Evolutionary conservation across 2,329 filamentous ascomycete species (phyloP).

Genomic region (Immersiporthe knoxdaviesiana): DNA sequence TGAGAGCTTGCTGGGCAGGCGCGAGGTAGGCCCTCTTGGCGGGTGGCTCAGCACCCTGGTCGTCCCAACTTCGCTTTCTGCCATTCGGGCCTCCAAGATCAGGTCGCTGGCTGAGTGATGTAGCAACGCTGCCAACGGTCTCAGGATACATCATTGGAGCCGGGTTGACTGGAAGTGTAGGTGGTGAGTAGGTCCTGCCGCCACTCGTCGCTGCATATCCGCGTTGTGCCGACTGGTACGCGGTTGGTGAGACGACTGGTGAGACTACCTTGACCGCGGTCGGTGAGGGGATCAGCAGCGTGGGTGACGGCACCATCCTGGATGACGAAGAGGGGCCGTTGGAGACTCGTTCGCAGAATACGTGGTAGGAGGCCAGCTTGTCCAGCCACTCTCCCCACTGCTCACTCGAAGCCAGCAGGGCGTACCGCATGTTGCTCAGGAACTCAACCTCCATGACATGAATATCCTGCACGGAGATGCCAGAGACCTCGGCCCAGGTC

Average conservation of each 20-base stretch:
- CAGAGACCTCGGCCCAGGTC: slow-evolving; percentile 97
- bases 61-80: slow-evolving; percentile 57
- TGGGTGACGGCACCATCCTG: slow-evolving; percentile 41
- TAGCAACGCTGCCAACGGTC: slow-evolving; percentile 33
- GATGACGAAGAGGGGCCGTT: slow-evolving; percentile 52
- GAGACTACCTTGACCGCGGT: slow-evolving; percentile 45
- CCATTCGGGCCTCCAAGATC: slow-evolving; percentile 39
- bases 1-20: slow-evolving; percentile 35
- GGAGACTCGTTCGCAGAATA: slow-evolving; percentile 75
- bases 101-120: slow-evolving; percentile 54
- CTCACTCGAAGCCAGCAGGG: slow-evolving; percentile 80
- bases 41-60: slow-evolving; percentile 56
- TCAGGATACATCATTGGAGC: slow-evolving; percentile 35
- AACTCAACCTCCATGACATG: slow-evolving; percentile 99
- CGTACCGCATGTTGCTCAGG: slow-evolving; percentile 96
- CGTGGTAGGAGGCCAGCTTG: slow-evolving; percentile 79
- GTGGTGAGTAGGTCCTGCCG: slow-evolving; percentile 43
- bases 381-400: slow-evolving; percentile 89
- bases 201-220: slow-evolving; percentile 31
- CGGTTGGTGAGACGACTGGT: slow-evolving; percentile 56
- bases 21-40: slow-evolving; percentile 53
- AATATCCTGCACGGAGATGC: slow-evolving; percentile 90
- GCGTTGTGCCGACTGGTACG: slow-evolving; percentile 40
- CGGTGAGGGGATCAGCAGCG: slow-evolving; percentile 47
- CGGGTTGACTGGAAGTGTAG: slow-evolving; percentile 36